Percentiles rank a stretch among this genome's conserved stretches.
phyloP scores from a whole-genome alignment of 2,329 filamentous ascomycete species.

The Dryadomyces sulphureus region DNA sequence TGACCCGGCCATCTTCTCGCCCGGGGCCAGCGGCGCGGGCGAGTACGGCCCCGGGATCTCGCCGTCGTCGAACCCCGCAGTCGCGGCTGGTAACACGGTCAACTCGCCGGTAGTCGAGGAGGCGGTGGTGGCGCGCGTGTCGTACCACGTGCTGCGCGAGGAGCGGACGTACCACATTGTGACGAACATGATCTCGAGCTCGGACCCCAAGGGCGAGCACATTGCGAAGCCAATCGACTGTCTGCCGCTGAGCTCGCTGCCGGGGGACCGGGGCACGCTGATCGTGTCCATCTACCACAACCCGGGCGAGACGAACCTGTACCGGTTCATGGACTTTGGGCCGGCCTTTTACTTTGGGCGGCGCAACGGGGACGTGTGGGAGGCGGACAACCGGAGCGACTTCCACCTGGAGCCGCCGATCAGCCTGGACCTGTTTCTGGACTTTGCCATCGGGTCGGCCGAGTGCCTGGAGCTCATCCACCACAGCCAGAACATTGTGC shows the following conservation, averaged over 20 bases:
- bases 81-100: conserved; percentile 15
- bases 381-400: conserved; percentile 24
- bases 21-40: conserved; percentile 25
- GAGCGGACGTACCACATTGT: conserved; percentile 79
- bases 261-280: conserved; percentile 55
- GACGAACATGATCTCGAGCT: conserved; percentile 54
- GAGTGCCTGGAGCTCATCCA: conserved; percentile 85
- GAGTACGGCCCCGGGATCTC: conserved; percentile 22
- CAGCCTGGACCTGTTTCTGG: conserved; percentile 62
- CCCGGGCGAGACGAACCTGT: conserved; percentile 59
- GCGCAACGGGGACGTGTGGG: conserved; percentile 36
- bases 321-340: conserved; percentile 59
- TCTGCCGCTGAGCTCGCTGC: conserved; percentile 51
- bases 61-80: conserved; percentile 14
- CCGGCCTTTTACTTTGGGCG: conserved; percentile 52
- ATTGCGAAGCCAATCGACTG: conserved; percentile 73
- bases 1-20: conserved; percentile 19
- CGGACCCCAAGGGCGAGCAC: conserved; percentile 59
- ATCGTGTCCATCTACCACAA: conserved; percentile 71
- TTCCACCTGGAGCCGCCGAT: conserved; percentile 43
- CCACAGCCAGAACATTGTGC: conserved; percentile 71
- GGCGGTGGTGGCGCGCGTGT: conserved; percentile 67
- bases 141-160: conserved; percentile 65
- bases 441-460: conserved; percentile 80
- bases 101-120: conserved; percentile 44